A percentile compares a stretch with the other conserved stretches of the same genome.
These are phyloP conservation scores for Dactylellina sp. DNA, from an alignment of 2,329 filamentous ascomycete genomes.

Conservation along the genomic window DNA sequence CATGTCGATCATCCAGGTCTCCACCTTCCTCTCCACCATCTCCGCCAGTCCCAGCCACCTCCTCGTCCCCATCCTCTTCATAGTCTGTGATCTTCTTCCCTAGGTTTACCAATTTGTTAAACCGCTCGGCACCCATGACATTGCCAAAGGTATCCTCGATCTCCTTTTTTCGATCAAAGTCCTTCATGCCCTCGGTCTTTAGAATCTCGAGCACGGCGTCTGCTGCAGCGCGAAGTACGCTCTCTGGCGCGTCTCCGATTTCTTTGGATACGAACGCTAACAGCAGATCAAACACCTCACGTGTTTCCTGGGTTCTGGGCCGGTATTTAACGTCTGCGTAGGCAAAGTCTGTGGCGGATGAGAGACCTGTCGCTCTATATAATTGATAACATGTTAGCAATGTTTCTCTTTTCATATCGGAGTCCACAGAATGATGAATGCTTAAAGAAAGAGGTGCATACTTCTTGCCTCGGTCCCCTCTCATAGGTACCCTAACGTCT, in stretches of 20 bases:
- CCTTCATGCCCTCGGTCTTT: slow-evolving; percentile 95
- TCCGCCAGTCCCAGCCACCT: slow-evolving; percentile 70
- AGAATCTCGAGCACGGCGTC: slow-evolving; percentile 90
- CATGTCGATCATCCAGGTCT: slow-evolving; percentile 68
- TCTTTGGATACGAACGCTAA: slow-evolving; percentile 88
- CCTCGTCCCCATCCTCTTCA: slow-evolving; percentile 83
- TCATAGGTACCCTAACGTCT: slow-evolving; percentile 61
- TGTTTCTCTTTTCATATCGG: not conserved
- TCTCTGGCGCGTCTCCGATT: slow-evolving; percentile 91
- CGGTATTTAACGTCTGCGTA: slow-evolving; percentile 93
- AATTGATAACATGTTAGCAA: slow-evolving; percentile 24
- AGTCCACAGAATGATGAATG: not conserved
- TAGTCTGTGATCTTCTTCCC: slow-evolving; percentile 99
- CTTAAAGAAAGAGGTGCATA: slow-evolving; percentile 24
- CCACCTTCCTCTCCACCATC: slow-evolving; percentile 64
- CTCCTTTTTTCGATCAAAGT: slow-evolving; percentile 98
- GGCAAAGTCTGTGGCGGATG: slow-evolving; percentile 81
- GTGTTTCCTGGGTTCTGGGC: slow-evolving; percentile 88
- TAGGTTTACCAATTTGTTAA: slow-evolving; percentile 95
- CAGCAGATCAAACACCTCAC: slow-evolving; percentile 93
- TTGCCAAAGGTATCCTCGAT: slow-evolving; percentile 92
- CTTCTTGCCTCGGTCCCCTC: slow-evolving; percentile 59
- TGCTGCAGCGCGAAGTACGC: slow-evolving; percentile 91
- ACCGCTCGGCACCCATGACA: slow-evolving; percentile 85
- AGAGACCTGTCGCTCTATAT: slow-evolving; percentile 57